Evolutionary conservation across 257 asterid genomes (phyloP), one percentile per base, ranked within the genome.

Genomic region (Scutellaria baicalensis): DNA sequence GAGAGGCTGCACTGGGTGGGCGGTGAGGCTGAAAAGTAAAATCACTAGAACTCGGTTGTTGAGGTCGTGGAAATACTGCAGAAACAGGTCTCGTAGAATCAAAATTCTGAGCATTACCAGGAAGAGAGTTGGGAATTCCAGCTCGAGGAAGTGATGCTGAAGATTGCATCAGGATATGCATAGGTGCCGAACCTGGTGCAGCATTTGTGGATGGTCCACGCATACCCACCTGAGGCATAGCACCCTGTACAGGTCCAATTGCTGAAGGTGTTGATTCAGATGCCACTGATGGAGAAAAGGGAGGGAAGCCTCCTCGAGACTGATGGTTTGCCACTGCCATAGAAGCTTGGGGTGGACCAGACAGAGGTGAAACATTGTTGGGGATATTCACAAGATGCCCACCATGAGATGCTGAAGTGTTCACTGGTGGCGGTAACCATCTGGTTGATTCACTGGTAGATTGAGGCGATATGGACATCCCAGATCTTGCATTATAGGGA

Each of bases 1-100:
- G 92, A 43, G 86, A 51, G 52, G 77, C 74, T 36, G 84, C 64
- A 82, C 72, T 73, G 16, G 78, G 91, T 9, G 86, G 90, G 62
- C 81, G 81, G 64, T 77, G 94, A 50, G 95, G 95, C 78, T 78
- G 97, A 79, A 90, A 93, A 55, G 95, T 85, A 66, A 93, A 93
- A 82, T 90, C 95, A 64, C 76, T 65, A 14, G 89, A 80, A 75
- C 80, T 80, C 14, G 96, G 83, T 52, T 74, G 92, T 75, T 72
- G 97, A 18, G 89, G 93, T 64, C 89, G 85, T 56, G 81, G 80
- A 65, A 71, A 67, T 63, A 78, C 77, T 44, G 78, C 64, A 58
- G 87, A 74, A 76, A 70, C 51, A 65, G 89, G 82, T 59, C 61
- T 68, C 16, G 42, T 18, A 49, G 86, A 45, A 75, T 75, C 85